Evolutionary conservation across 352 stramenopile genomes (phyloP), one percentile per base, ranked within the genome.

Genomic region (Globisporangium sylvaticum): DNA sequence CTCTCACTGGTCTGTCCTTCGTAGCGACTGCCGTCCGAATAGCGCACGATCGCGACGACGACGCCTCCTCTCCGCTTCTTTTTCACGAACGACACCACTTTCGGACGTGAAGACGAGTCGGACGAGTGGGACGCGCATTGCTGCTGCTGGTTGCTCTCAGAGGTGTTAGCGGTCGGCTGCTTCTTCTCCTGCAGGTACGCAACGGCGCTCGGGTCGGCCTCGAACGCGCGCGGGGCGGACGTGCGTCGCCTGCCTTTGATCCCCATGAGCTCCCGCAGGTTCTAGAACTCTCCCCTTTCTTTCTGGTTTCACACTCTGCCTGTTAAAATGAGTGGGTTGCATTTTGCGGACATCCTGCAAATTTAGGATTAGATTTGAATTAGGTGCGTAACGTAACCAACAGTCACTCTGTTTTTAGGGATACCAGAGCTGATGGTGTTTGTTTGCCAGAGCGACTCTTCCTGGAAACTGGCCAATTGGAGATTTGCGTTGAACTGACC

Each of bases 11-110:
- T 70, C 14, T 81, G 67, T 14, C 83, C 87, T 72, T 90, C 75
- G 64, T 93, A 95, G 27, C 75, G 77, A 62, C 81, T 86, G 9
- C 83, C 80, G 56, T 93, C 83, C 20, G 74, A 73, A 68, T 95
- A 95, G n/a, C 64, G 67, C 37, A 84, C 68, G n/a, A 85, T 56
- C 3, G 67, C 71, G 20, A 79, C 32, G 56, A 79, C 29, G 53
- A 71, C 67, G 25, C 57, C 55, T 2, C 67, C 76, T 42, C 67
- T 70, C 56, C 75, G 74, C 53, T 83, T 88, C 67, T 84, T 87
- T 39, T 61, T 74, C 34, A 73, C 76, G 27, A 90, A 69, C 37
- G 80, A 84, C 20, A 83, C 71, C 62, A 92, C 60, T 80, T 76
- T 44, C n/a, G 58, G 58, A 10, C 65, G 58, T 10, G 25, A 46